Conservation (phyloP, 495 filamentous ascomycete species). For the Zalerion maritima region DNA sequence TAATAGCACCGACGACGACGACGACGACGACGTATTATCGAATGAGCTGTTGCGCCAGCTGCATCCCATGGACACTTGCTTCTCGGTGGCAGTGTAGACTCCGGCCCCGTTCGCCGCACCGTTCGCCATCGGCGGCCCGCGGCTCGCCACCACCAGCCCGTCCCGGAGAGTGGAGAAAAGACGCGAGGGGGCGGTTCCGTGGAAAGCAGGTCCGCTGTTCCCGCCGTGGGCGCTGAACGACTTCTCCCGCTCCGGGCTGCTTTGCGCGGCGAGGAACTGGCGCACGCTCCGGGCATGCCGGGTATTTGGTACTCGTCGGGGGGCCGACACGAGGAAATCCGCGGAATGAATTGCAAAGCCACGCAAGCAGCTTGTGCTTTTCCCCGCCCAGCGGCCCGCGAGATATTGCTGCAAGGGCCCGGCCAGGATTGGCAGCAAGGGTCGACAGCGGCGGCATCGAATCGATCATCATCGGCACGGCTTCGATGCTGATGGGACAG, state of each 20-base stretch:
- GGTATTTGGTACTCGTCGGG: conserved; percentile 2
- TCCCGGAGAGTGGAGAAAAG: conserved; percentile 5
- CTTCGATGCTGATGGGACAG: neutral
- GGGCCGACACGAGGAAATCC: conserved; percentile 3
- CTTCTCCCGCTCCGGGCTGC: conserved; percentile 1
- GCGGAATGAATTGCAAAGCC: conserved; percentile 3
- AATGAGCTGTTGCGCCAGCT: conserved; percentile 6
- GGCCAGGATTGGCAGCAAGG: too few species aligned
- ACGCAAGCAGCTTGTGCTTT: conserved; percentile 2
- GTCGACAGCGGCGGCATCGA: conserved; percentile 1
- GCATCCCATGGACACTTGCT: conserved; percentile 1
- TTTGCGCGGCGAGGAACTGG: conserved; percentile 4
- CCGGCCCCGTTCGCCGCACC: conserved; percentile 1
- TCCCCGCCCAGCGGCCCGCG: too few species aligned
- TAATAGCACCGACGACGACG: conserved; percentile 3
- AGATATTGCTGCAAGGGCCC: neutral
- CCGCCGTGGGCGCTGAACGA: neutral
- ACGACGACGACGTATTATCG: conserved; percentile 3
- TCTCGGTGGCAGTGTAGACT: conserved; percentile 4
- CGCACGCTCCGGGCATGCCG: conserved; percentile 3
- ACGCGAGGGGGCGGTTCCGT: conserved; percentile 5
- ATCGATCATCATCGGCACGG: conserved; percentile 1
- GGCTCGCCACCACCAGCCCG: conserved; percentile 3
- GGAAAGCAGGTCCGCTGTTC: conserved; percentile 2
- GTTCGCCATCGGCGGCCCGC: neutral